phyloP scores from a whole-genome alignment of 208 protist genomes.

The Leishmania braziliensis region DNA sequence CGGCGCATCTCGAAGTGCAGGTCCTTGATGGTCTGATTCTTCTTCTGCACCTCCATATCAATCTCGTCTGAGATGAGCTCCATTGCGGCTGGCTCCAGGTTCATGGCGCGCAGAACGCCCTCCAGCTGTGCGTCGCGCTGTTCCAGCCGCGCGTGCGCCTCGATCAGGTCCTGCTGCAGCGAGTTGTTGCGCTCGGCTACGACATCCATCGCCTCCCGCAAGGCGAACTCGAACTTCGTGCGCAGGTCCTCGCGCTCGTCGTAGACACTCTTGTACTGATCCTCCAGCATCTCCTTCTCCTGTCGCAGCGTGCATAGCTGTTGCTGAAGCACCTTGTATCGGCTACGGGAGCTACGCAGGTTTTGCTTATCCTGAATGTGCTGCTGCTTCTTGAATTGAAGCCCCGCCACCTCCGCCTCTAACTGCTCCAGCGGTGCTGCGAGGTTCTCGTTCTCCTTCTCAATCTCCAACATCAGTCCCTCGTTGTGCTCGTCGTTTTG shows the following conservation, averaged over 20 bases:
- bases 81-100: constrained; percentile 91
- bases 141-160: constrained; percentile 74
- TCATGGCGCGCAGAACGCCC: constrained; percentile 91
- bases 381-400: constrained; percentile 92
- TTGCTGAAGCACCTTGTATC: constrained; percentile 78
- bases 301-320: constrained; percentile 83
- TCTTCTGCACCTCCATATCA: constrained; percentile 90
- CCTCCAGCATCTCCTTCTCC: constrained; percentile 91
- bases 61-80: constrained; percentile 87
- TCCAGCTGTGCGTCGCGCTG: constrained; percentile 89
- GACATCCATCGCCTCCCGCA: constrained; percentile 88
- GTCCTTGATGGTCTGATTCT: constrained; percentile 96
- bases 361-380: constrained; percentile 95
- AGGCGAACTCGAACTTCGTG: constrained; percentile 89
- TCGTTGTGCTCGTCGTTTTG: constrained; percentile 96
- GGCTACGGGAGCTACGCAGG: constrained; percentile 82
- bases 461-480: constrained; percentile 97
- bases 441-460: constrained; percentile 95
- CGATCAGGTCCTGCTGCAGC: constrained; percentile 80
- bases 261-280: constrained; percentile 88
- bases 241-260: constrained; percentile 95
- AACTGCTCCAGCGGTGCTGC: constrained; percentile 94
- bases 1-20: constrained; percentile 95
- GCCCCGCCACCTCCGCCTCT: constrained; percentile 86
- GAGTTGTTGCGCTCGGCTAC: constrained; percentile 84